Conservation (phyloP, 768 basidiomycete species). For the Mycena leptocephala region DNA sequence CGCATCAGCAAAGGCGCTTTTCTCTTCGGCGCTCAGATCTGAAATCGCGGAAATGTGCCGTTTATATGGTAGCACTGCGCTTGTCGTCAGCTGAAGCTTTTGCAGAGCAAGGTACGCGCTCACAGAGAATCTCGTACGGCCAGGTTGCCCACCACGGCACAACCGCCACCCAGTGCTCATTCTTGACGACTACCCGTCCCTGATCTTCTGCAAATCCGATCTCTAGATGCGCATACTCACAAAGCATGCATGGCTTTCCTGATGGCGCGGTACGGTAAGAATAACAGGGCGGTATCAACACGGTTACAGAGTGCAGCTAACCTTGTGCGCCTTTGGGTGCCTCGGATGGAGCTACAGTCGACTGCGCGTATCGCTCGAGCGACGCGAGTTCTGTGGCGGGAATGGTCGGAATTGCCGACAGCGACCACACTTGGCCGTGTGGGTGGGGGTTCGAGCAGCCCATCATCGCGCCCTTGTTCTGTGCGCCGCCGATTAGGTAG, state of each 20-base stretch:
- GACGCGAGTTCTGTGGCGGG: constrained; percentile 78
- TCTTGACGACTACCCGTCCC: constrained; percentile 79
- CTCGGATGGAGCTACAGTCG: constrained; percentile 51
- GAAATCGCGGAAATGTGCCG: constrained; percentile 85
- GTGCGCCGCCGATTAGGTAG: constrained; percentile 14
- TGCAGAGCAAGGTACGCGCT: constrained; percentile 34
- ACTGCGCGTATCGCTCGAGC: constrained; percentile 65
- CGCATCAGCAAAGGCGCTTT: constrained; percentile 75
- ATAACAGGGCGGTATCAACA: neutral
- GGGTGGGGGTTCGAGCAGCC: constrained; percentile 97
- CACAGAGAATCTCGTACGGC: constrained; percentile 91
- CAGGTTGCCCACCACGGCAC: constrained; percentile 98
- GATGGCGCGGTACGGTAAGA: constrained; percentile 10
- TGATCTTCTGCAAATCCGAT: constrained; percentile 55
- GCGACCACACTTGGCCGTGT: constrained; percentile 92
- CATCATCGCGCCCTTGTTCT: constrained; percentile 97
- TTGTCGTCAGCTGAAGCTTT: neutral
- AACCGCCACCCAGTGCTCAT: constrained; percentile 85
- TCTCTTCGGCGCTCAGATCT: constrained; percentile 75
- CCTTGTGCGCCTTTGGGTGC: constrained; percentile 73
- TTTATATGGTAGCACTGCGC: constrained; percentile 80
- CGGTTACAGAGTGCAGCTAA: constrained; percentile 36
- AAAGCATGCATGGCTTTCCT: constrained; percentile 80
- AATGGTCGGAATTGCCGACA: constrained; percentile 79
- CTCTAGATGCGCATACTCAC: constrained; percentile 86